Percentiles rank a stretch among this genome's conserved stretches.
phyloP scores from a whole-genome alignment of 306 rosid species.

The Sechiopsis laciniata region DNA sequence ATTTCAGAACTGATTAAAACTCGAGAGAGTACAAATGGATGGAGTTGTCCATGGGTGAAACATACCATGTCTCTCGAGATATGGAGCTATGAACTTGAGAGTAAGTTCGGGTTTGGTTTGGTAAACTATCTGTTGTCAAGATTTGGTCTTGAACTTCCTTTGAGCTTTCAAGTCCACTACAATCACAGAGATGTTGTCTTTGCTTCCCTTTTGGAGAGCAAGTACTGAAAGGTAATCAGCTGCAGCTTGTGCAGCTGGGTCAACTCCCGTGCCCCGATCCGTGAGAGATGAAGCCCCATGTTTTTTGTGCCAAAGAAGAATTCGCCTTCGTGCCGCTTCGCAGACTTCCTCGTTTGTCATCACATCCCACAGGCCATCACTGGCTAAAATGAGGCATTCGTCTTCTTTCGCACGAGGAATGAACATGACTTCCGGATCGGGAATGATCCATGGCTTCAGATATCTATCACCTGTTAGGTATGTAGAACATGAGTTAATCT shows the following conservation, averaged over 20 bases:
- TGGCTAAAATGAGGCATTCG: slow-evolving; percentile 49
- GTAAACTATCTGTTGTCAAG: background rate
- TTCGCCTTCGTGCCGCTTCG: slow-evolving; percentile 44
- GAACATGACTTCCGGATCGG: slow-evolving; percentile 48
- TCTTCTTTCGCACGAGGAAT: slow-evolving; percentile 48
- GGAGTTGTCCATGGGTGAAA: background rate
- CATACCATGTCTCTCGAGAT: background rate
- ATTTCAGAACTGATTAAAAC: background rate
- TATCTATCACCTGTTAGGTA: slow-evolving; percentile 43
- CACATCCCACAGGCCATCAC: slow-evolving; percentile 63
- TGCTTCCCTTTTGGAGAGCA: slow-evolving; percentile 51
- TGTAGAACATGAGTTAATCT: background rate
- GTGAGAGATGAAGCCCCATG: slow-evolving; percentile 30
- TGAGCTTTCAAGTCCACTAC: slow-evolving; percentile 35
- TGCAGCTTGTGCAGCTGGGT: slow-evolving; percentile 55
- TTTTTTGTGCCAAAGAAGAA: slow-evolving; percentile 52
- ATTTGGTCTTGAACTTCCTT: slow-evolving; percentile 30
- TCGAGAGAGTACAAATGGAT: background rate
- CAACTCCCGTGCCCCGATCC: slow-evolving; percentile 37
- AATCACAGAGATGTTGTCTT: slow-evolving; percentile 34
- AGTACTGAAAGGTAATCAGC: slow-evolving; percentile 44
- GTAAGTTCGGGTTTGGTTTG: background rate
- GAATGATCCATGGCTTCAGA: slow-evolving; percentile 56
- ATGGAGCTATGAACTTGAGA: slow-evolving; percentile 1
- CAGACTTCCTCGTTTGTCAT: slow-evolving; percentile 51